Base-by-base conservation (phyloP, 805 yeast species). In the Lipomyces oligophaga region DNA sequence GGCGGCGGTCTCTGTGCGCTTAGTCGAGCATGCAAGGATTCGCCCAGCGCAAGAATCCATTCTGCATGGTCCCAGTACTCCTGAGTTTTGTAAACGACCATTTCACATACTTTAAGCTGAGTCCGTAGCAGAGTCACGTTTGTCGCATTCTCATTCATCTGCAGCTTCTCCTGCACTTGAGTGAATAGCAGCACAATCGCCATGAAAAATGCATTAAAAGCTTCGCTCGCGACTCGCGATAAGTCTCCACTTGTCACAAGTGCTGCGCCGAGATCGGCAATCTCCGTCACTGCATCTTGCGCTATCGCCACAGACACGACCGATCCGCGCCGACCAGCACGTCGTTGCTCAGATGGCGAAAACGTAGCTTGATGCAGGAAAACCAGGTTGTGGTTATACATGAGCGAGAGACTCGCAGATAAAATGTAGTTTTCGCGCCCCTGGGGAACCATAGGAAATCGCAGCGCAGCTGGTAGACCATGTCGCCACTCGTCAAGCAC, bases 21-120 rank as follows among this genome's bases (percentile, higher is more conserved):
- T 8, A 47, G 35, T 22, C 35, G 41, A 11, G 11, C 32, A 3
- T 43, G 32, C 19, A 49, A 22, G 5, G 40, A 38, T 22, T 47
- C 48, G 13, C 53, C 35, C 7, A 49, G 28, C 5, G 49, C 50
- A 5, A 51, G 32, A 8, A 51, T 40, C 49, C 54, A 52, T 15
- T 35, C 49, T 1, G 55, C 55, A 47, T 52, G 57, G n/a, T 52
- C 55, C 57, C 57, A 52, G 18, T 31, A 25, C 28, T 52, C 55
- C 31, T 52, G 52, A 5, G 52, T 34, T 25, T 39, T 32, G 22
- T 49, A 38, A 13, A 52, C 36, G 1, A 49, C 46, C 30, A 35
- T 37, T 32, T 52, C 52, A 24, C 52, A 50, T 3, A 52, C 33
- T 11, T 35, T 45, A 2, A 52, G 26, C 37, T 42, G 47, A 15